These are phyloP conservation scores for Umbelopsis sp. DNA, from an alignment of 192 early-diverging fungal genomes.

Conservation along the genomic window DNA sequence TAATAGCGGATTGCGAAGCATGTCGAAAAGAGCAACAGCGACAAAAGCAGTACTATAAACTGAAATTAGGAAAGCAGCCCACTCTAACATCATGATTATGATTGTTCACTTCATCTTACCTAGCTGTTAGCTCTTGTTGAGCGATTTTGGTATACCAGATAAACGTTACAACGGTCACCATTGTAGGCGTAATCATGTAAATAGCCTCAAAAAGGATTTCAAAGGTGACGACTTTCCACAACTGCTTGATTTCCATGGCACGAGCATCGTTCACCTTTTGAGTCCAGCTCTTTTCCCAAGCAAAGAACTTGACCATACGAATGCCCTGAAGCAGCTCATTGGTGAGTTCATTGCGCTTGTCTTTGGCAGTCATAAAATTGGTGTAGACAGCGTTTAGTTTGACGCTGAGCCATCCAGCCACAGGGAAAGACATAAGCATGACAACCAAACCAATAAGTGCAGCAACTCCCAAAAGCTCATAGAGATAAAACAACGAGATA, in stretches of 20 bases:
- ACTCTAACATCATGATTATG: neutral
- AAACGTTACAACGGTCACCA: constrained; percentile 61
- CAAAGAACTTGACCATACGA: constrained; percentile 58
- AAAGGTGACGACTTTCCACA: constrained; percentile 29
- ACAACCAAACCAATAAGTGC: constrained; percentile 40
- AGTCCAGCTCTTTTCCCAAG: constrained; percentile 51
- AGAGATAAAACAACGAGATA: constrained; percentile 60
- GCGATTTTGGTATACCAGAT: constrained; percentile 51
- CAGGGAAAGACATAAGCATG: constrained; percentile 44
- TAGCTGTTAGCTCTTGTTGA: constrained; percentile 57
- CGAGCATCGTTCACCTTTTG: constrained; percentile 21
- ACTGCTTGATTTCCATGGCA: constrained; percentile 24
- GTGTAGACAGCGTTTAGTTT: constrained; percentile 26
- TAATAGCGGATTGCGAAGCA: constrained; percentile 81
- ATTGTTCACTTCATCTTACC: constrained; percentile 12
- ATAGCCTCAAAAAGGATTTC: constrained; percentile 28
- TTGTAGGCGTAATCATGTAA: constrained; percentile 45
- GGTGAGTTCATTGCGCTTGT: constrained; percentile 63
- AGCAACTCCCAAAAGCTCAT: constrained; percentile 53
- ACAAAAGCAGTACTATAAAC: constrained; percentile 69
- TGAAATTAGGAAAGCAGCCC: neutral
- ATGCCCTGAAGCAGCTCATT: constrained; percentile 59
- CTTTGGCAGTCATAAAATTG: constrained; percentile 60
- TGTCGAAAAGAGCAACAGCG: constrained; percentile 84
- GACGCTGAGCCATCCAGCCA: constrained; percentile 28